A percentile compares a stretch with the other conserved stretches of the same genome.
Conservation (phyloP, 75 land plant species). For the Adiantum capillusveneris region DNA sequence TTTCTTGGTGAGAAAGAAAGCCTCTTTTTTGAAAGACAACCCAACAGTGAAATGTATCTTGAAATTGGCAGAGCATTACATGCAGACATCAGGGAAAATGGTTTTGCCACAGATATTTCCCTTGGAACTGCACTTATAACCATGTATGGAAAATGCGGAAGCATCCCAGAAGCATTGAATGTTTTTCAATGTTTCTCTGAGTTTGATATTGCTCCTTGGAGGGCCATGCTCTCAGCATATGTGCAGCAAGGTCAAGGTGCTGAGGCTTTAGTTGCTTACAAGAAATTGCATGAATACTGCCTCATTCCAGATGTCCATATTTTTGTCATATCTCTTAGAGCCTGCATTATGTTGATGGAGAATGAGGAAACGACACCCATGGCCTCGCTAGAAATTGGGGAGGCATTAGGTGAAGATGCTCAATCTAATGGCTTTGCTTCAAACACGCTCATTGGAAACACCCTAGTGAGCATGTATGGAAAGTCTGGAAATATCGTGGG, state of each 20-base stretch:
- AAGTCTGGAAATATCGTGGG: constrained; percentile 31
- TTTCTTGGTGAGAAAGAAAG: neutral
- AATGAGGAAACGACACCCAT: neutral
- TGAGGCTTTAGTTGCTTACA: constrained; percentile 22
- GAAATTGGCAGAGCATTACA: constrained; percentile 3
- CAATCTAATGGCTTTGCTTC: constrained; percentile 18
- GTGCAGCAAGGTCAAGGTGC: constrained; percentile 27
- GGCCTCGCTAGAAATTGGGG: neutral
- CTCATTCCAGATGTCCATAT: constrained; percentile 31
- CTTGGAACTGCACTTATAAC: neutral
- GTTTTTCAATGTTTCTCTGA: neutral
- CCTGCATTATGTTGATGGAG: constrained; percentile 21
- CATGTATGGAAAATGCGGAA: constrained; percentile 10
- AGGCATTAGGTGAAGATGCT: constrained; percentile 21
- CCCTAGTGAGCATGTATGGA: constrained; percentile 41
- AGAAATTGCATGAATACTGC: constrained; percentile 12
- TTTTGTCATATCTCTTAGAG: constrained; percentile 30
- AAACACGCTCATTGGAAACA: constrained; percentile 39
- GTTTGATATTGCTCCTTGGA: constrained; percentile 30
- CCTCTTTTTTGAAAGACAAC: neutral
- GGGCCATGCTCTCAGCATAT: constrained; percentile 41
- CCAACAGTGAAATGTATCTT: neutral
- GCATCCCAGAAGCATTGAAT: neutral
- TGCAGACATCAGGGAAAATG: neutral
- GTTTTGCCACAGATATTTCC: neutral